Percentiles rank a stretch among this genome's conserved stretches.
Evolutionary conservation across 2,329 filamentous ascomycete species (phyloP).

Genomic region (Lachnellula subtilissima): DNA sequence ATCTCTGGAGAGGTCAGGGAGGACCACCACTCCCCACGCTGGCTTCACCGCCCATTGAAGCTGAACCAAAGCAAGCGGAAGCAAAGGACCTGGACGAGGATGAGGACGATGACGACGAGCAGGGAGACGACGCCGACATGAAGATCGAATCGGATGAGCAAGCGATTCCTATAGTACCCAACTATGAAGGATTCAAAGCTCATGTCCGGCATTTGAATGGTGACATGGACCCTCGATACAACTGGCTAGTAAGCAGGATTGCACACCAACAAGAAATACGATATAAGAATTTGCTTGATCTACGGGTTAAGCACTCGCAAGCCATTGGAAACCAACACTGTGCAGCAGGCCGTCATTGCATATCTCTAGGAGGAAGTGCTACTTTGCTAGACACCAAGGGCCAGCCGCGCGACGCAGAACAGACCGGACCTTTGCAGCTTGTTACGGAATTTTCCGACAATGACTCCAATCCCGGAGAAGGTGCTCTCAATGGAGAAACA

Average conservation of each 20-base stretch:
- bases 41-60: slow-evolving; percentile 40
- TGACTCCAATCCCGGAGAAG: slow-evolving; percentile 64
- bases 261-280: slow-evolving; percentile 74
- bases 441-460: slow-evolving; percentile 56
- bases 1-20: slow-evolving; percentile 52
- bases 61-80: slow-evolving; percentile 20
- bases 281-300: slow-evolving; percentile 71
- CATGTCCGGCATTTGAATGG: slow-evolving; percentile 73
- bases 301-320: slow-evolving; percentile 65
- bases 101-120: slow-evolving; percentile 58
- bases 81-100: slow-evolving; percentile 41
- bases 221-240: slow-evolving; percentile 52
- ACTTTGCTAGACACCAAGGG: slow-evolving; percentile 56
- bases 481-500: slow-evolving; percentile 63
- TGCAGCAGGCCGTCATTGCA: slow-evolving; percentile 56
- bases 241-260: slow-evolving; percentile 71
- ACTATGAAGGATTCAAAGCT: slow-evolving; percentile 68
- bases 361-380: slow-evolving; percentile 61
- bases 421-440: slow-evolving; percentile 49
- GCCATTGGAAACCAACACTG: slow-evolving; percentile 55
- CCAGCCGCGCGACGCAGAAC: slow-evolving; percentile 56
- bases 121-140: slow-evolving; percentile 56
- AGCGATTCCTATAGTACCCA: slow-evolving; percentile 65
- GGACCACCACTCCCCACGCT: slow-evolving; percentile 54
- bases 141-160: slow-evolving; percentile 57